phyloP scores from a whole-genome alignment of 2,329 filamentous ascomycete genomes.

The Penicillium sp. region DNA sequence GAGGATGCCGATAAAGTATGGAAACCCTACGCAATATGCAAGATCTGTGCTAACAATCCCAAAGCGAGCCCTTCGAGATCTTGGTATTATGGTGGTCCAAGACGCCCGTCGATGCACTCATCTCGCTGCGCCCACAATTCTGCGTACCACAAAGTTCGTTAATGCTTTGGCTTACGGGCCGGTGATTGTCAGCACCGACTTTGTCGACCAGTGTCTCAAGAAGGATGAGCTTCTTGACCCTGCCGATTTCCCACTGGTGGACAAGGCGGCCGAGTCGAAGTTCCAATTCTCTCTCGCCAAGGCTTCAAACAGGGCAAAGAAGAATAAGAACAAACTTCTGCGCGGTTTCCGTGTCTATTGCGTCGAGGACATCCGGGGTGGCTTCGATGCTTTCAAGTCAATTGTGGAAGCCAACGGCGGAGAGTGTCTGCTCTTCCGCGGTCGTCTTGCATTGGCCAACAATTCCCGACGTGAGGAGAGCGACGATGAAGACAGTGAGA shows the following conservation, averaged over 20 bases:
- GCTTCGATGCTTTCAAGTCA: constrained; percentile 76
- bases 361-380: constrained; percentile 74
- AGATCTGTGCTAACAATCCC: constrained; percentile 10
- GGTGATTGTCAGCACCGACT: constrained; percentile 71
- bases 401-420: constrained; percentile 91
- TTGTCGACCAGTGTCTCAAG: constrained; percentile 74
- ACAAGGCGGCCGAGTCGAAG: constrained; percentile 69
- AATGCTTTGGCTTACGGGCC: constrained; percentile 80
- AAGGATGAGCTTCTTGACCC: constrained; percentile 63
- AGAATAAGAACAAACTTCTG: constrained; percentile 74
- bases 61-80: constrained; percentile 73
- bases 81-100: constrained; percentile 78
- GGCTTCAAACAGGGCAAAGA: constrained; percentile 67
- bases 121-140: constrained; percentile 79
- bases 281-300: constrained; percentile 68
- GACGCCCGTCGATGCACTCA: constrained; percentile 77
- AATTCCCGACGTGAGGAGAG: constrained; percentile 55
- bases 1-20: constrained; percentile 80
- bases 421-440: constrained; percentile 72
- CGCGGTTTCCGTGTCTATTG: constrained; percentile 78
- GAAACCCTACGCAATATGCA: constrained; percentile 5
- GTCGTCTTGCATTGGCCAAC: constrained; percentile 67
- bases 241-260: constrained; percentile 66
- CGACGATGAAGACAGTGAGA: constrained; percentile 40
- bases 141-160: constrained; percentile 92